Evolutionary conservation across 352 stramenopile genomes (phyloP).

Genomic region (Globisporangium polare): DNA sequence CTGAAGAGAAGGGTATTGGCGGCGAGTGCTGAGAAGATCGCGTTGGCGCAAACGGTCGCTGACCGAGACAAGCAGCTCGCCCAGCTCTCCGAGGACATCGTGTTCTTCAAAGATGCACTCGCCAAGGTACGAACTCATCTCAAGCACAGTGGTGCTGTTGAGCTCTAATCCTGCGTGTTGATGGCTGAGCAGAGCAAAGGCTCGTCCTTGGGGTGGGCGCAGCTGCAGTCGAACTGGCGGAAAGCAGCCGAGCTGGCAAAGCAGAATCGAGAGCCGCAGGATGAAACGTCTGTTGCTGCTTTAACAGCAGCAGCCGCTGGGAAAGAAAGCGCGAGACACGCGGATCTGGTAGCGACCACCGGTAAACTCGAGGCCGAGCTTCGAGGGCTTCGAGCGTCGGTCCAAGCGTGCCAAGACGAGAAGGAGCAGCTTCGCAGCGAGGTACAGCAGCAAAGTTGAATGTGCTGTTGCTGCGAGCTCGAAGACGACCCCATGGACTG

Average conservation of each 20-base stretch:
- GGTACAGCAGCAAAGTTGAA: not conserved
- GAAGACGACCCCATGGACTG: not conserved
- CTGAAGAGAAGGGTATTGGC: slow-evolving; percentile 38
- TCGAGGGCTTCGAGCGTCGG: slow-evolving; percentile 3
- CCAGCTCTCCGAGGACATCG: slow-evolving; percentile 42
- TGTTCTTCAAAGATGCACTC: slow-evolving; percentile 62
- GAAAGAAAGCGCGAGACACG: not conserved
- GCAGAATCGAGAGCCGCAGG: slow-evolving; percentile 4
- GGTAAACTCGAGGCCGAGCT: slow-evolving; percentile 18
- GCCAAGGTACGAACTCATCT: slow-evolving; percentile 20
- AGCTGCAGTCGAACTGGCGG: slow-evolving; percentile 18
- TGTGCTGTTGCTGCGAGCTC: not conserved
- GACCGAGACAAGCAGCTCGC: slow-evolving; percentile 30
- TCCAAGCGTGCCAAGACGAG: not conserved
- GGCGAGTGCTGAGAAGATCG: slow-evolving; percentile 32
- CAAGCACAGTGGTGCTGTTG: not conserved
- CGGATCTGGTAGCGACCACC: slow-evolving; percentile 10
- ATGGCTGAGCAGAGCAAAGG: slow-evolving; percentile 14
- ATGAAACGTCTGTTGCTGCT: not conserved
- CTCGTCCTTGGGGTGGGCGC: slow-evolving; percentile 10
- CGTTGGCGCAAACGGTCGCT: slow-evolving; percentile 22
- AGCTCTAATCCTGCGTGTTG: not conserved
- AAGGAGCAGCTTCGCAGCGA: slow-evolving; percentile 11
- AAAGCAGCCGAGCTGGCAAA: slow-evolving; percentile 11
- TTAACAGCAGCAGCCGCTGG: not conserved